Evolutionary conservation across 1,139 yeast genomes (phyloP).

Genomic region (Candida mesenterica): DNA sequence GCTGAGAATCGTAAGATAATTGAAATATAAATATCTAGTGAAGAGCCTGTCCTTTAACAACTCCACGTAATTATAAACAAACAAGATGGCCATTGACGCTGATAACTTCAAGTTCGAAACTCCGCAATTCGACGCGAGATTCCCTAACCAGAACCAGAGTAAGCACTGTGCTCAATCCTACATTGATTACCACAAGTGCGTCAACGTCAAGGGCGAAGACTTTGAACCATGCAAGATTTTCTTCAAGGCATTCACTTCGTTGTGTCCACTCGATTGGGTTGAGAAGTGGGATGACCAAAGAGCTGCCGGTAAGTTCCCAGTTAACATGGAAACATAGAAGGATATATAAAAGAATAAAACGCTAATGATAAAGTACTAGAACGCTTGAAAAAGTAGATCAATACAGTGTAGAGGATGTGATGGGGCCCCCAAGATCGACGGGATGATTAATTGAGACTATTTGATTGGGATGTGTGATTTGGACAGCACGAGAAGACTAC

Average conservation of each 20-base stretch:
- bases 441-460: no score
- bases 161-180: constrained; percentile 98
- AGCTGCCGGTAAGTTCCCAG: constrained; percentile 53
- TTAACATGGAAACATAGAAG: constrained; percentile 21
- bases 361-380: no score
- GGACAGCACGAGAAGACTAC: no score
- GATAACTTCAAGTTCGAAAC: constrained; percentile 63
- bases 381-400: constrained; percentile 7
- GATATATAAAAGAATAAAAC: constrained; percentile 1
- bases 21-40: not conserved
- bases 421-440: no score
- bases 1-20: constrained; percentile 13
- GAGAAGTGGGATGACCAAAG: constrained; percentile 97
- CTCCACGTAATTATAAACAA: not conserved
- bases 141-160: constrained; percentile 96
- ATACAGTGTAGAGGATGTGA: constrained; percentile 5
- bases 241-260: constrained; percentile 83
- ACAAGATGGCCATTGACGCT: constrained; percentile 44
- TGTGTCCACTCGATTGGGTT: constrained; percentile 92
- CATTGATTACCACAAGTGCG: constrained; percentile 97
- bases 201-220: constrained; percentile 95
- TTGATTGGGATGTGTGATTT: no score
- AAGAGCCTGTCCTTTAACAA: constrained; percentile 4
- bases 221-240: constrained; percentile 97
- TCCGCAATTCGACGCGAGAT: constrained; percentile 88